Evolutionary conservation across 805 yeast species (phyloP).

Genomic region (Starmerella riodocensis): DNA sequence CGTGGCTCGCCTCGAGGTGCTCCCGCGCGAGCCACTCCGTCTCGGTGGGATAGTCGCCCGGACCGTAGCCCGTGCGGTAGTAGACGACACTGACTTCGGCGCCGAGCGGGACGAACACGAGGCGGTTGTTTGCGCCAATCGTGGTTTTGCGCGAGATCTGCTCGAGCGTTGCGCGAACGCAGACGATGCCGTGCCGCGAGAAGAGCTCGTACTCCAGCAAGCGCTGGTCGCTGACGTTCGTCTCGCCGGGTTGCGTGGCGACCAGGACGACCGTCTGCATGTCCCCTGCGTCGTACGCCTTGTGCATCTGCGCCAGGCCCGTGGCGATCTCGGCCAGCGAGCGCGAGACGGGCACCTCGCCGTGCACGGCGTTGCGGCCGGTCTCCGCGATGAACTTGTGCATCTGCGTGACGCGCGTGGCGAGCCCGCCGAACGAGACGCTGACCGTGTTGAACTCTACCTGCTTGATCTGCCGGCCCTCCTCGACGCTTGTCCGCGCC

Average conservation of each 20-base stretch:
- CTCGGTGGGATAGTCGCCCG: constrained; percentile 56
- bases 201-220: constrained; percentile 60
- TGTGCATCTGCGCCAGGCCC: constrained; percentile 57
- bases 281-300: constrained; percentile 32
- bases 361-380: constrained; percentile 26
- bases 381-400: constrained; percentile 44
- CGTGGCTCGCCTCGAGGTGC: constrained; percentile 54
- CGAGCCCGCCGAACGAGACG: constrained; percentile 87
- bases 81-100: constrained; percentile 79
- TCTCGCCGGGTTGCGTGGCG: constrained; percentile 71
- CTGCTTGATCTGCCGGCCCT: constrained; percentile 54
- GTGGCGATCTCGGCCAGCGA: constrained; percentile 48
- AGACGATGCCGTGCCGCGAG: constrained; percentile 40
- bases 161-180: constrained; percentile 55
- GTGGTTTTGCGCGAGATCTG: constrained; percentile 38
- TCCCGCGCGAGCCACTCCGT: constrained; percentile 68
- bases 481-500: constrained; percentile 21
- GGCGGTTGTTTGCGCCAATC: constrained; percentile 27
- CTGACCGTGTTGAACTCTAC: constrained; percentile 94
- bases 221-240: constrained; percentile 87
- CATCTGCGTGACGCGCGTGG: constrained; percentile 62
- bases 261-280: constrained; percentile 42
- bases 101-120: constrained; percentile 41
- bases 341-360: constrained; percentile 52
- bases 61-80: constrained; percentile 80